Percentiles rank a stretch among this genome's conserved stretches.
phyloP scores from a whole-genome alignment of 441 rosid genomes.

The Pelargonium fulgidum region DNA sequence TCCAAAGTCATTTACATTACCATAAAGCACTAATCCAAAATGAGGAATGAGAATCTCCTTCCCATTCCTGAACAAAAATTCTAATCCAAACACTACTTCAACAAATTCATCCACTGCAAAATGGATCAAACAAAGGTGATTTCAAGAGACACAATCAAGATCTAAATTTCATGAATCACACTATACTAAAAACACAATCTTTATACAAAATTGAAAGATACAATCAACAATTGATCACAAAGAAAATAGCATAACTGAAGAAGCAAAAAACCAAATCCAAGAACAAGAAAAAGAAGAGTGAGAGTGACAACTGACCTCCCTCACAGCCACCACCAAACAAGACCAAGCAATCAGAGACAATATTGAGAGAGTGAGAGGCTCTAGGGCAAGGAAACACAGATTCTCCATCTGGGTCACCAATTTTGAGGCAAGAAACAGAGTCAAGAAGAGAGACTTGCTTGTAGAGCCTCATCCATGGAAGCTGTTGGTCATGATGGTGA shows the following conservation, averaged over 20 bases:
- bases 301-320: conserved; percentile 55
- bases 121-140: too few relatives aligned
- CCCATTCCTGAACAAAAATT: too few relatives aligned
- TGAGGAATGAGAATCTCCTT: too few relatives aligned
- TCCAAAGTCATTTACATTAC: too few relatives aligned
- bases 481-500: conserved; percentile 20
- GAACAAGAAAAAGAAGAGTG: background rate
- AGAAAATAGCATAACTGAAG: background rate
- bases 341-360: conserved; percentile 73
- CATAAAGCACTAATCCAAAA: too few relatives aligned
- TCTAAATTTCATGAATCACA: too few relatives aligned
- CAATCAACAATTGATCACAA: background rate
- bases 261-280: background rate
- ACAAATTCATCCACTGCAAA: too few relatives aligned
- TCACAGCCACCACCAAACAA: conserved; percentile 91
- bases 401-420: conserved; percentile 34
- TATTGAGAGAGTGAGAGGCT: conserved; percentile 92
- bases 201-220: background rate
- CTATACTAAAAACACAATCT: background rate
- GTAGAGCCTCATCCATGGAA: conserved; percentile 68
- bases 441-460: conserved; percentile 50
- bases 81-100: too few relatives aligned
- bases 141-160: too few relatives aligned
- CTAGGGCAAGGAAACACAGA: conserved; percentile 55
- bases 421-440: conserved; percentile 48